Percentiles rank a stretch among this genome's conserved stretches.
phyloP scores from a whole-genome alignment of 768 basidiomycete species.

The Boletus subparvulus region DNA sequence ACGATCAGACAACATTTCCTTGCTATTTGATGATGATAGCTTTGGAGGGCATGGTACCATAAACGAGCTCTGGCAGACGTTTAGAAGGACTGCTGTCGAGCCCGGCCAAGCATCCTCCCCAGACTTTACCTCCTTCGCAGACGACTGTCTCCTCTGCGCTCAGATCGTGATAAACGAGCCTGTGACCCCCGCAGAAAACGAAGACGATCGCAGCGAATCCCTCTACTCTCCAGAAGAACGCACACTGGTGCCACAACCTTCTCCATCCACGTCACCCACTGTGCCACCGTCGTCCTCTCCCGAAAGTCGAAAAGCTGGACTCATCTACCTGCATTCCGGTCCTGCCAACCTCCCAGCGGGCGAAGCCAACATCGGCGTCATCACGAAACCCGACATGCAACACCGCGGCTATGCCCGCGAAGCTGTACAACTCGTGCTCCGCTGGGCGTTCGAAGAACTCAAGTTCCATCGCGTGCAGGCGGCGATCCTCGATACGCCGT shows the following conservation, averaged over 20 bases:
- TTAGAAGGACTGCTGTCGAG: slow-evolving; percentile 28
- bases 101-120: slow-evolving; percentile 26
- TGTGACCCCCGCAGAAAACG: no score
- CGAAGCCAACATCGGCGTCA: slow-evolving; percentile 60
- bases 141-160: slow-evolving; percentile 33
- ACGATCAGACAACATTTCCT: slow-evolving; percentile 14
- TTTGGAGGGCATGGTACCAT: neutral
- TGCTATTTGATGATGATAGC: neutral
- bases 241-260: no score
- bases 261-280: neutral
- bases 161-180: slow-evolving; percentile 9
- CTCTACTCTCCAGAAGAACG: neutral
- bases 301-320: slow-evolving; percentile 5
- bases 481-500: slow-evolving; percentile 45
- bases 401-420: slow-evolving; percentile 45
- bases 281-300: neutral
- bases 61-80: slow-evolving; percentile 21
- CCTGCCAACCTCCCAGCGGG: slow-evolving; percentile 22
- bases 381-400: slow-evolving; percentile 39
- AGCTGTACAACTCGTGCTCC: slow-evolving; percentile 45
- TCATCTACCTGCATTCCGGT: slow-evolving; percentile 29
- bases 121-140: slow-evolving; percentile 23
- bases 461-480: slow-evolving; percentile 36
- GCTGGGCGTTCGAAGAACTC: slow-evolving; percentile 44
- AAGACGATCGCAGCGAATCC: neutral